Evolutionary conservation across 345 rosid species (phyloP), one percentile per base, ranked within the genome.

Genomic region (Clausena lansium): DNA sequence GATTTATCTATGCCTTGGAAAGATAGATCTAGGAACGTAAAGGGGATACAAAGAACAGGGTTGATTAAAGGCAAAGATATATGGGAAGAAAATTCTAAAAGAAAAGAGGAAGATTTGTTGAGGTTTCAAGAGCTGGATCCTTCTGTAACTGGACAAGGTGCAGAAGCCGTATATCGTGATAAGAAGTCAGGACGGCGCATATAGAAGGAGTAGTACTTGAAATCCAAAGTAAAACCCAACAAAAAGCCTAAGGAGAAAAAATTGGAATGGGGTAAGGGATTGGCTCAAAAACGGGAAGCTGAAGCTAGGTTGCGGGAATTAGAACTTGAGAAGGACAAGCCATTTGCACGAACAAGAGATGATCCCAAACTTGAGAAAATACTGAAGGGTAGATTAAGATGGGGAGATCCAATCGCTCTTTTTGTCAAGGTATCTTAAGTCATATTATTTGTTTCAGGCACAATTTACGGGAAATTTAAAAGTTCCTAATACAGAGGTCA

Each of bases 391-490:
- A 87, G 90, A 83, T 65, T 86, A 41, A 85, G 99, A 83, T 95
- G 90, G 90, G 98, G 97, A 72, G 99, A 95, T 83, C 96, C 97
- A 33, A 90, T 95, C 97, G 98, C 93, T 25, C 97, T 93, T 84
- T 83, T 93, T 86, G 97, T 95, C 57, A 92, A 92, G 98, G 98
- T 91, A 84, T 74, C 9, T 1, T 47, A 30, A 62, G 13, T 45
- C 17, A 20, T 60, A 25, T 45, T 24, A 30, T 20, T 74, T 0
- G 6, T 74, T 27, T 62, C 22, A 41, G 17, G 6, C 7, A 74
- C 77, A 36, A 71, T 25, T 50, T 7, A 6, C 64, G 9, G 28
- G 41, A 33, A 71, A 38, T 38, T 38, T 38, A 30, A 58, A 58
- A 38, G 54, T 47, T 2, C 4, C 10, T 9, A 19, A 59, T 39